Percentiles rank a stretch among this genome's conserved stretches.
These are phyloP conservation scores for Penicillium paradoxum DNA, from an alignment of 495 filamentous ascomycete genomes.

Conservation along the genomic window DNA sequence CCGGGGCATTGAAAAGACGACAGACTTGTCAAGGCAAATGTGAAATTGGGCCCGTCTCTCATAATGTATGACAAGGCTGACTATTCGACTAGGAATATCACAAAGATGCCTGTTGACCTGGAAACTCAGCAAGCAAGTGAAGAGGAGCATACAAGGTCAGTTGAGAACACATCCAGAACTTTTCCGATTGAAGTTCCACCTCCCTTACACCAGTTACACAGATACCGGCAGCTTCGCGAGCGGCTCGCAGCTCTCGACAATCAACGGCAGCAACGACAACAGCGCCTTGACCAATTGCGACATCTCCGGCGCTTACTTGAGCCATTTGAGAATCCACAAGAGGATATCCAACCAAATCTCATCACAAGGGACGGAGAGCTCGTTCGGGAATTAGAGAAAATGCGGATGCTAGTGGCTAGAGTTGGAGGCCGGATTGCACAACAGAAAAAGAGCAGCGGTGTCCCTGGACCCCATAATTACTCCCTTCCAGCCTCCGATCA, in stretches of 20 bases:
- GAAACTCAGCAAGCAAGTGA: constrained; percentile 30
- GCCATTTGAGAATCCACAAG: constrained; percentile 51
- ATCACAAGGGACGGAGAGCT: constrained; percentile 70
- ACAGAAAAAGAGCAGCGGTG: constrained; percentile 21
- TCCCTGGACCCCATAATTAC: constrained; percentile 15
- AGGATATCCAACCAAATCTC: constrained; percentile 70
- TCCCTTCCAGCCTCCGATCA: constrained; percentile 29
- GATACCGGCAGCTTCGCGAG: constrained; percentile 52
- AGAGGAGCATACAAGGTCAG: constrained; percentile 33
- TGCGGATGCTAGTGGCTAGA: constrained; percentile 68
- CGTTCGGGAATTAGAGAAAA: constrained; percentile 66
- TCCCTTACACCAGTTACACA: constrained; percentile 33
- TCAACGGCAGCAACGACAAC: constrained; percentile 47
- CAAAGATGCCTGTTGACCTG: constrained; percentile 30
- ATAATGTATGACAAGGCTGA: constrained; percentile 3
- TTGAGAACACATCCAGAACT: constrained; percentile 2
- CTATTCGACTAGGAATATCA: constrained; percentile 37
- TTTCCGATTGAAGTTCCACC: constrained; percentile 22
- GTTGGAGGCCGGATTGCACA: constrained; percentile 58
- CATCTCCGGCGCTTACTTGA: constrained; percentile 54
- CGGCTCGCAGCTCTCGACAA: constrained; percentile 49
- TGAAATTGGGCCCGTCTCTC: constrained; percentile 10
- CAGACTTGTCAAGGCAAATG: constrained; percentile 46
- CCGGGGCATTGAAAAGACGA: constrained; percentile 37
- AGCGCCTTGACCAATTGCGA: constrained; percentile 52